These are phyloP conservation scores for Colletotrichum endophyticum DNA, from an alignment of 2,329 filamentous ascomycete genomes.

Conservation along the genomic window DNA sequence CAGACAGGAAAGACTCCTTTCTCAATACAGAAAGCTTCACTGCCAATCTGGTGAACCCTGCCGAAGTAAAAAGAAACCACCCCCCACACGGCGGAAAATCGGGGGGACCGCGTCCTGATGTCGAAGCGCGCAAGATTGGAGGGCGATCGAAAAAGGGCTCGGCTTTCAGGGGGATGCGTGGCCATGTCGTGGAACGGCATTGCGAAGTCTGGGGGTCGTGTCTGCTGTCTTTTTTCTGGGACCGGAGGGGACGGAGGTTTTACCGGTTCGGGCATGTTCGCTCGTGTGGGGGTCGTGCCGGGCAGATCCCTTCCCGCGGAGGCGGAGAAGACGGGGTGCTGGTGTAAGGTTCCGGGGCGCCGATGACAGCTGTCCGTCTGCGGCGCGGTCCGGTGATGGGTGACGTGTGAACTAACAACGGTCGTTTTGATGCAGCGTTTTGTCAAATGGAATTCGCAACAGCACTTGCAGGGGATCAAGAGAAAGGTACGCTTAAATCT, in stretches of 20 bases:
- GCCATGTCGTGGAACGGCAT: background rate
- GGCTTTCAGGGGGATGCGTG: background rate
- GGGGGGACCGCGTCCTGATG: background rate
- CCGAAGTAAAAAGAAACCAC: background rate
- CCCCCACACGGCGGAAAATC: background rate
- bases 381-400: background rate
- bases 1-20: background rate
- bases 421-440: background rate
- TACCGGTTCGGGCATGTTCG: constrained; percentile 8
- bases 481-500: background rate
- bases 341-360: background rate
- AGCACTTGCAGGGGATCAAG: background rate
- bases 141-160: background rate
- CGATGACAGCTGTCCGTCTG: background rate
- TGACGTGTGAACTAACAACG: background rate
- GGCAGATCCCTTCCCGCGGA: background rate
- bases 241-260: background rate
- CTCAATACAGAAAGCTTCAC: background rate
- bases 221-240: background rate
- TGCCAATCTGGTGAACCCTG: background rate
- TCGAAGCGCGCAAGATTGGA: background rate
- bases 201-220: background rate
- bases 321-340: background rate
- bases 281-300: background rate
- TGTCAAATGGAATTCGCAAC: background rate